These are phyloP conservation scores for Leucosporidium yakuticum DNA, from an alignment of 768 basidiomycete species.

Conservation along the genomic window DNA sequence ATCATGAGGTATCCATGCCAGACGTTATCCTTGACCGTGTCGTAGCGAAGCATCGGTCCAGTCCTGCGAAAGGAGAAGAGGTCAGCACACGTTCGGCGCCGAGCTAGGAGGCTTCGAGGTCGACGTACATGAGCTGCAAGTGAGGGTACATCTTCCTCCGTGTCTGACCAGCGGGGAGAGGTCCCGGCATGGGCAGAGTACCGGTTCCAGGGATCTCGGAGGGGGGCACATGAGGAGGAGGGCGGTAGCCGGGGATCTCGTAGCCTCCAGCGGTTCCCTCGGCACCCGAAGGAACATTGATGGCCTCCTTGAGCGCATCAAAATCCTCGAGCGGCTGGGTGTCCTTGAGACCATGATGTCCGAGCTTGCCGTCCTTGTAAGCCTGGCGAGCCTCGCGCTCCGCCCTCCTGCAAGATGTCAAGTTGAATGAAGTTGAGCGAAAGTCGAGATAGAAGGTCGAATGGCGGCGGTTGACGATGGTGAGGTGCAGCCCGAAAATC, in stretches of 20 bases:
- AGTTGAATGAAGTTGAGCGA: too few relatives aligned
- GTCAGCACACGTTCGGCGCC: not conserved
- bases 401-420: too few relatives aligned
- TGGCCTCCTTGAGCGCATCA: conserved; percentile 15
- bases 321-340: conserved; percentile 17
- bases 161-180: conserved; percentile 6
- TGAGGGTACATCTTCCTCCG: conserved; percentile 28
- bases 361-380: conserved; percentile 56
- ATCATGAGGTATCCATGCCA: conserved; percentile 87
- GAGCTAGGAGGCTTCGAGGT: not conserved
- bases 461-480: too few relatives aligned
- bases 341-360: conserved; percentile 52
- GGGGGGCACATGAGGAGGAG: conserved; percentile 4
- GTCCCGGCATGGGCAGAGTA: conserved; percentile 4
- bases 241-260: conserved; percentile 24
- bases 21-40: conserved; percentile 71
- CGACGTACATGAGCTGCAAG: conserved; percentile 28
- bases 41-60: conserved; percentile 43
- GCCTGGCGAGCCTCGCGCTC: conserved; percentile 29
- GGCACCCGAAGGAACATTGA: not conserved
- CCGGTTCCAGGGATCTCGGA: conserved; percentile 8
- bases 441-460: too few relatives aligned
- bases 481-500: too few relatives aligned
- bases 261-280: not conserved
- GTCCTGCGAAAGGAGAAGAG: not conserved